Conservation (phyloP, 78 protist genomes). For the Speleostelium caveatum region DNA sequence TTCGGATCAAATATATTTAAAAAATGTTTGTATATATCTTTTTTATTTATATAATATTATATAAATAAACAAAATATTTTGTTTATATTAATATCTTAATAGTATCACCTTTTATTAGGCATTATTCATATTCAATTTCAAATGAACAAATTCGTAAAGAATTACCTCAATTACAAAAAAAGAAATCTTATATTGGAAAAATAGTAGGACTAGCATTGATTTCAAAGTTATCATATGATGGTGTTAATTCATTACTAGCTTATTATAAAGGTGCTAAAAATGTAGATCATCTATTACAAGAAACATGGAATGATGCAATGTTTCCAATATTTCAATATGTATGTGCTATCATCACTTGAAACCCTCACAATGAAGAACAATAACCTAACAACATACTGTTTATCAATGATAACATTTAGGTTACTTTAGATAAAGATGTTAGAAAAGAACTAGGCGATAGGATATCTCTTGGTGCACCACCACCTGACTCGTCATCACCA, state of each 20-base stretch:
- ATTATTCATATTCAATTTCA: slow-evolving; percentile 38
- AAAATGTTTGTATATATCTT: not conserved
- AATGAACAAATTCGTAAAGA: slow-evolving; percentile 24
- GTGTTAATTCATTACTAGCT: not conserved
- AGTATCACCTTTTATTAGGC: too few relatives aligned
- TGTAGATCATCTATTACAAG: not conserved
- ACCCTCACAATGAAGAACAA: not conserved
- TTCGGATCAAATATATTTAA: too few relatives aligned
- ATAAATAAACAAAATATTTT: not conserved
- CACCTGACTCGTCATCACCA: slow-evolving; percentile 44
- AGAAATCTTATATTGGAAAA: not conserved
- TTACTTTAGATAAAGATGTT: not conserved
- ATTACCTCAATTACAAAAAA: not conserved
- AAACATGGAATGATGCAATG: slow-evolving; percentile 53
- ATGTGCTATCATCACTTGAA: not conserved
- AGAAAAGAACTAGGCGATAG: not conserved
- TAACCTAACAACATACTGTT: not conserved
- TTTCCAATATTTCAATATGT: slow-evolving; percentile 20
- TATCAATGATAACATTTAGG: not conserved
- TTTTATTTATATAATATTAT: too few relatives aligned
- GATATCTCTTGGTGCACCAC: slow-evolving; percentile 33
- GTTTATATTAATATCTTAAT: too few relatives aligned
- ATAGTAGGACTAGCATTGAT: not conserved
- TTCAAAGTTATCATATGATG: slow-evolving; percentile 20
- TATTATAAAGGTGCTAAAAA: slow-evolving; percentile 28